Percentiles rank a stretch among this genome's conserved stretches.
Conservation (phyloP, 306 rosid species). For the Senna tora region DNA sequence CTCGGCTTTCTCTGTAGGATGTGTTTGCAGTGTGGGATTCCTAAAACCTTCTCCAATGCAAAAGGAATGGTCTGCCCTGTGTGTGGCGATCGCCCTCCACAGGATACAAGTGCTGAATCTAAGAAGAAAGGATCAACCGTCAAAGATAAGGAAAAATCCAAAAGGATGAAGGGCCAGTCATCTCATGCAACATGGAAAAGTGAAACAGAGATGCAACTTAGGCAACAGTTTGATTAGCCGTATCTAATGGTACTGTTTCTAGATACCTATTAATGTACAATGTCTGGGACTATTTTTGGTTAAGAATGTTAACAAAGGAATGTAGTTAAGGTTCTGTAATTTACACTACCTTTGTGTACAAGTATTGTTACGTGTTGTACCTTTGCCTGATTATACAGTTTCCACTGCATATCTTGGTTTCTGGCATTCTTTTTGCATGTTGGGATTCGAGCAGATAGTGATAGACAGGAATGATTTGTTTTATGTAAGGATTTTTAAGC, state of each 20-base stretch:
- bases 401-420: not conserved
- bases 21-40: slow-evolving; percentile 96
- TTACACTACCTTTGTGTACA: not conserved
- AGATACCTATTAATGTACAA: slow-evolving; percentile 13
- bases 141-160: slow-evolving; percentile 92
- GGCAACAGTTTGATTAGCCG: slow-evolving; percentile 85
- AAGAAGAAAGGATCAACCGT: slow-evolving; percentile 88
- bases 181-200: slow-evolving; percentile 98
- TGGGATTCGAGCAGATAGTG: not conserved
- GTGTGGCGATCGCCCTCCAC: slow-evolving; percentile 78
- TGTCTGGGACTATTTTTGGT: slow-evolving; percentile 29
- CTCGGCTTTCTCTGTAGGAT: slow-evolving; percentile 55
- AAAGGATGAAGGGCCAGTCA: slow-evolving; percentile 93
- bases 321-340: not conserved
- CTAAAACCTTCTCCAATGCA: slow-evolving; percentile 78
- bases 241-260: slow-evolving; percentile 8
- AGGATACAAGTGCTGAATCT: slow-evolving; percentile 54
- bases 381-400: not conserved
- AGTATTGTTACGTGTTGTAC: not conserved
- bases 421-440: not conserved
- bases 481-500: too few relatives aligned
- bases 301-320: slow-evolving; percentile 22
- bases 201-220: slow-evolving; percentile 93
- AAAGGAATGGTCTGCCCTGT: slow-evolving; percentile 92
- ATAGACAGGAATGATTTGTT: not conserved